These are phyloP conservation scores for Brettanomyces anomalus DNA, from an alignment of 805 yeast species.

Conservation along the genomic window DNA sequence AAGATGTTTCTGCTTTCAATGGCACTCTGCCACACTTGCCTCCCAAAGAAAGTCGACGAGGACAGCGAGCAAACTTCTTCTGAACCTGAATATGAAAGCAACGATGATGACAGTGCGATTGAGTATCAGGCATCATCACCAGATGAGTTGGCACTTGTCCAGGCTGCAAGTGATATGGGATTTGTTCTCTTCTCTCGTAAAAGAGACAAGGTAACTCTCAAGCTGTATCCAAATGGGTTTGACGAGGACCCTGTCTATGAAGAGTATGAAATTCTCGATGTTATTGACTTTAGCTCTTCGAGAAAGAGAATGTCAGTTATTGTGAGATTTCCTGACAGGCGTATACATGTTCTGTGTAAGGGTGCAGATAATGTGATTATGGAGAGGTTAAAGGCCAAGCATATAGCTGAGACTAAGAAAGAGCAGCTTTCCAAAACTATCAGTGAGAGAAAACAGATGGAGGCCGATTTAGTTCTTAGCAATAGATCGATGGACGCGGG, in stretches of 20 bases:
- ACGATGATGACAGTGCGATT: conserved; percentile 36
- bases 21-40: conserved; percentile 84
- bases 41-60: conserved; percentile 46
- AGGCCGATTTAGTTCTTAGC: conserved; percentile 66
- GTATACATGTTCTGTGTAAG: conserved; percentile 74
- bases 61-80: neutral
- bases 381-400: conserved; percentile 54
- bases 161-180: conserved; percentile 94
- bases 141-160: conserved; percentile 87
- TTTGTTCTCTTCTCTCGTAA: conserved; percentile 70
- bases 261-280: conserved; percentile 65
- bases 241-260: conserved; percentile 56
- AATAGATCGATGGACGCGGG: conserved; percentile 9
- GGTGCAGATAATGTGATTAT: conserved; percentile 93
- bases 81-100: conserved; percentile 6
- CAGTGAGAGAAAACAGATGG: conserved; percentile 57
- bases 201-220: conserved; percentile 49
- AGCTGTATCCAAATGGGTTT: conserved; percentile 80
- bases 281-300: conserved; percentile 75
- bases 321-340: conserved; percentile 65
- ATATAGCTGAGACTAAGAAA: conserved; percentile 54
- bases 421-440: conserved; percentile 52
- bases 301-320: conserved; percentile 94
- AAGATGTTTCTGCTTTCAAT: conserved; percentile 72
- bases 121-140: conserved; percentile 94